These are phyloP conservation scores for Acanthamoeba lenticulata DNA, from an alignment of 208 protist genomes.

Conservation along the genomic window DNA sequence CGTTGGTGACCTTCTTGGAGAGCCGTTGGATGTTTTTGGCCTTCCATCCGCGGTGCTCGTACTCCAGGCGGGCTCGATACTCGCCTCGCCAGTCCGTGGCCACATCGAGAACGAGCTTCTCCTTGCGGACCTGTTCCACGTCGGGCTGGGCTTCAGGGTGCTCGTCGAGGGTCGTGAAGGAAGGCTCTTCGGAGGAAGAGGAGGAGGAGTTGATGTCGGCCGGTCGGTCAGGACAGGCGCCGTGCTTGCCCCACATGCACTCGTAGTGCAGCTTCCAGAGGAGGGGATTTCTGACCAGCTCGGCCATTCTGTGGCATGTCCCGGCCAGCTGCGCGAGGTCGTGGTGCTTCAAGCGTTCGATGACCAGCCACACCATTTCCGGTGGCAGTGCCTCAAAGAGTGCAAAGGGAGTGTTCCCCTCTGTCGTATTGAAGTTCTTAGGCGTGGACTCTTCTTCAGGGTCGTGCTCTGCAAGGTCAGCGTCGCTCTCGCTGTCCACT, in stretches of 20 bases:
- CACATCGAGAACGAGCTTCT: too few relatives aligned
- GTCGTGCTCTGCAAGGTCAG: neutral
- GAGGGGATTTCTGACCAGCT: neutral
- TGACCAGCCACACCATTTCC: neutral
- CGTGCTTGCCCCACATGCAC: neutral
- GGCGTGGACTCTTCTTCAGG: neutral
- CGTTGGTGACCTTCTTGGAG: neutral
- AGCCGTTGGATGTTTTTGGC: slow-evolving; percentile 1
- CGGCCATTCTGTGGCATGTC: slow-evolving; percentile 8
- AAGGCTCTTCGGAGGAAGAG: too few relatives aligned
- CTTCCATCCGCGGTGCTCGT: neutral
- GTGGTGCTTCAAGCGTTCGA: neutral
- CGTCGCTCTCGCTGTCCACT: neutral
- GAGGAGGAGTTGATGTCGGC: too few relatives aligned
- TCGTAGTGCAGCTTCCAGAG: neutral
- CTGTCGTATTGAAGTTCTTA: neutral
- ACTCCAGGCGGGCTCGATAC: neutral
- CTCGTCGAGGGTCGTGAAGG: too few relatives aligned
- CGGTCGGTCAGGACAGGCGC: neutral
- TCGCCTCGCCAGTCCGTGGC: neutral
- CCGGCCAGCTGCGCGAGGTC: neutral
- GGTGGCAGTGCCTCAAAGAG: neutral
- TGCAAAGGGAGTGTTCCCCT: neutral
- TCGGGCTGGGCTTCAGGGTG: too few relatives aligned
- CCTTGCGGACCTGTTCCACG: too few relatives aligned